Evolutionary conservation across 1,284 basidiomycete genomes (phyloP).

Genomic region (Leccinum pachyderme): DNA sequence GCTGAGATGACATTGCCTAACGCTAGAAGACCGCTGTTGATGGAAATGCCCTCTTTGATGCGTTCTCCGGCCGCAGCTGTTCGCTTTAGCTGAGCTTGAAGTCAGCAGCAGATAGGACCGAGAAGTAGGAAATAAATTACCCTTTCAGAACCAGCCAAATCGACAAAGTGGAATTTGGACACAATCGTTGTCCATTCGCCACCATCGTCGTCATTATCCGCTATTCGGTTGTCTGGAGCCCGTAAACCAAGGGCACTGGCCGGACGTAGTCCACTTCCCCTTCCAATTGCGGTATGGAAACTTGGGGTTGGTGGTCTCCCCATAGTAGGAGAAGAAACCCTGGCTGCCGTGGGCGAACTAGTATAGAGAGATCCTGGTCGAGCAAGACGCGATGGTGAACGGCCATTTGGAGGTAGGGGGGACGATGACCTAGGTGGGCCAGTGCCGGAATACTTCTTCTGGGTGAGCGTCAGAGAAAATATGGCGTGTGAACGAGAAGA

Average conservation of each 20-base stretch:
- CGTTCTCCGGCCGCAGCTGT: conserved; percentile 92
- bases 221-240: conserved; percentile 48
- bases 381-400: conserved; percentile 75
- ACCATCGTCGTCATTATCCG: conserved; percentile 54
- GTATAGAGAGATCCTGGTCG: conserved; percentile 72
- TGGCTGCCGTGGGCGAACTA: conserved; percentile 37
- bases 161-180: conserved; percentile 98
- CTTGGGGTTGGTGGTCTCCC: conserved; percentile 74
- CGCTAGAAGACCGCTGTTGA: conserved; percentile 95
- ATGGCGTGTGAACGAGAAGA: conserved; percentile 98
- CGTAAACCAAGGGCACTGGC: conserved; percentile 66
- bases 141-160: conserved; percentile 94
- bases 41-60: conserved; percentile 95
- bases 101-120: conserved; percentile 14
- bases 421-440: conserved; percentile 68
- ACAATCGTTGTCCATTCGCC: conserved; percentile 88
- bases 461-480: conserved; percentile 92
- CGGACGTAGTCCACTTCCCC: conserved; percentile 68
- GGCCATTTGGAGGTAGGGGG: conserved; percentile 65
- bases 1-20: conserved; percentile 98
- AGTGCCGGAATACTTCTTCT: conserved; percentile 76
- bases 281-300: conserved; percentile 67
- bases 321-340: conserved; percentile 72
- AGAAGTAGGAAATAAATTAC: conserved; percentile 44
- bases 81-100: conserved; percentile 70